Evolutionary conservation across 139 green algal species (phyloP), one percentile per base, ranked within the genome.

Genomic region (Dunaliella primolecta): DNA sequence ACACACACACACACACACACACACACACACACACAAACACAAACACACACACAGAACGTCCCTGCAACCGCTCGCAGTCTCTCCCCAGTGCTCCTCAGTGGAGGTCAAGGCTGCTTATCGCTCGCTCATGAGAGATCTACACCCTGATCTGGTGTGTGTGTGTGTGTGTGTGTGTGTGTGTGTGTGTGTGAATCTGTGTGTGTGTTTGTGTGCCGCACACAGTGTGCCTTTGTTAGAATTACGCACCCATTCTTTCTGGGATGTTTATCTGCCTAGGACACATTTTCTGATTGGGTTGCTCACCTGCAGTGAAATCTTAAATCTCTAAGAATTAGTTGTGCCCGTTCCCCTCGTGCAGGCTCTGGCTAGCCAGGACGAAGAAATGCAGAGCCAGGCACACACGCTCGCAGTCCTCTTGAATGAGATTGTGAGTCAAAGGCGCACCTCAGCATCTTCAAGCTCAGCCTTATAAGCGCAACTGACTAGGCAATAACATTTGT

Each of bases 71-170:
- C 38, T 31, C 34, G 29, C 77, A 29, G 32, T 64, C 20, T 11
- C 1, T 2, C 33, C 76, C 34, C 21, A 46, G 21, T 20, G 36
- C 72, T 31, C 84, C 29, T 0, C 37, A 15, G 32, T 46, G 2
- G 75, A 85, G 33, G 89, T 93, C 76, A 89, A 89, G 31, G 29
- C 75, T 3, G 88, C 90, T n/a, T 93, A 93, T 78, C 83, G 87
- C 56, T 25, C 29, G 11, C 64, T 92, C 30, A 92, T 93, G 88
- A 84, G 90, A 15, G 76, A 84, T 20, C 83, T 89, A 36, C 89
- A 92, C 64, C 89, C 89, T 2, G 89, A 92, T 38, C 64, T 82
- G 56, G n/a, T n/a, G n/a, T n/a, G n/a, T n/a, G n/a, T n/a, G n/a
- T n/a, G n/a, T n/a, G n/a, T n/a, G n/a, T n/a, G n/a, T n/a, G n/a